A percentile compares a stretch with the other conserved stretches of the same genome.
phyloP scores from a whole-genome alignment of 2,329 filamentous ascomycete genomes.

The Fonsecaea erecta region DNA sequence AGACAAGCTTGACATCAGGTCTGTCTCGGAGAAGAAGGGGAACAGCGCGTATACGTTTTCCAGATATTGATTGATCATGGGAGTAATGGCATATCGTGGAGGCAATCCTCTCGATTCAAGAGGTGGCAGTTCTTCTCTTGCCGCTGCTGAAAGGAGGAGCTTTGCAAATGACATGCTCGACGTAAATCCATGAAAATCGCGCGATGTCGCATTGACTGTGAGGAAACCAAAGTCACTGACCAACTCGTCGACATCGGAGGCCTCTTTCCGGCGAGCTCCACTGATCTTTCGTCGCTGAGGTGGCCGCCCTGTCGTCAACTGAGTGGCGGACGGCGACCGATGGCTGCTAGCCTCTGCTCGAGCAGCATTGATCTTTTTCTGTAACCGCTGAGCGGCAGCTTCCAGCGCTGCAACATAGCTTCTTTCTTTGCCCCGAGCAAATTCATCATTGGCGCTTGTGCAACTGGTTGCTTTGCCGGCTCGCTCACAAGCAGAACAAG shows the following conservation, averaged over 20 bases:
- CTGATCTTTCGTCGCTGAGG: slow-evolving; percentile 40
- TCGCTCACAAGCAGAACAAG: slow-evolving; percentile 93
- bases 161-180: slow-evolving; percentile 91
- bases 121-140: slow-evolving; percentile 72
- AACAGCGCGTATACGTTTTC: slow-evolving; percentile 78
- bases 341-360: slow-evolving; percentile 56
- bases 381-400: slow-evolving; percentile 83
- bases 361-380: slow-evolving; percentile 68
- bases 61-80: slow-evolving; percentile 81
- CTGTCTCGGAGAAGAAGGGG: slow-evolving; percentile 81
- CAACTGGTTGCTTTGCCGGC: slow-evolving; percentile 85
- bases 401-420: slow-evolving; percentile 98
- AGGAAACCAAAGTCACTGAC: slow-evolving; percentile 93
- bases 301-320: slow-evolving; percentile 41
- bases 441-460: slow-evolving; percentile 93
- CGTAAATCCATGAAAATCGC: slow-evolving; percentile 88
- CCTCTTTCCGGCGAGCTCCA: slow-evolving; percentile 64
- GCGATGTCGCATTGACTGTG: slow-evolving; percentile 91
- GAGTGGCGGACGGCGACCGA: slow-evolving; percentile 42
- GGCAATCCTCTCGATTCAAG: slow-evolving; percentile 67
- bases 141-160: slow-evolving; percentile 80
- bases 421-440: slow-evolving; percentile 90
- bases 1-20: slow-evolving; percentile 77
- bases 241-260: slow-evolving; percentile 85
- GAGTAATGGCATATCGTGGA: slow-evolving; percentile 68